Percentiles rank a stretch among this genome's conserved stretches.
phyloP scores from a whole-genome alignment of 2,329 filamentous ascomycete species.

The Colletotrichum cuscutae region DNA sequence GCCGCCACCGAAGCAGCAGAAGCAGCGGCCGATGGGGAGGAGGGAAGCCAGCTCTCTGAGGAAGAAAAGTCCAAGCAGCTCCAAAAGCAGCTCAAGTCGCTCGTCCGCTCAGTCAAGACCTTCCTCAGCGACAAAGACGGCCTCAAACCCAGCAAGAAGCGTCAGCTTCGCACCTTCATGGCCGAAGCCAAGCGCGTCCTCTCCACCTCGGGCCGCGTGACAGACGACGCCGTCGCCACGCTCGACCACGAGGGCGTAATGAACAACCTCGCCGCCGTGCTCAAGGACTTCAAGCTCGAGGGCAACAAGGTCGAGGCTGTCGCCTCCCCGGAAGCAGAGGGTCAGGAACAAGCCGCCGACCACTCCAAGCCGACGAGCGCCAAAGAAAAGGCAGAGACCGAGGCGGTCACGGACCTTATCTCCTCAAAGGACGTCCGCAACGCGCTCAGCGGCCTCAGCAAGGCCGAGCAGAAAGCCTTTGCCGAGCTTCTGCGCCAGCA shows the following conservation, averaged over 20 bases:
- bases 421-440: slow-evolving; percentile 30
- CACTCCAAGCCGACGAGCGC: not conserved
- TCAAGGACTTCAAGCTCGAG: slow-evolving; percentile 56
- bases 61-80: slow-evolving; percentile 45
- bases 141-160: slow-evolving; percentile 78
- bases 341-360: slow-evolving; percentile 36
- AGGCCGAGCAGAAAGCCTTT: slow-evolving; percentile 64
- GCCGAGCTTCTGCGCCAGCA: slow-evolving; percentile 69
- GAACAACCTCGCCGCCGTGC: slow-evolving; percentile 63
- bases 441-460: slow-evolving; percentile 46
- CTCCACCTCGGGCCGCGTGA: slow-evolving; percentile 55
- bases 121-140: slow-evolving; percentile 63
- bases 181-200: slow-evolving; percentile 72
- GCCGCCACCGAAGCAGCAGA: slow-evolving; percentile 29
- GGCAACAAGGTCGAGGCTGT: slow-evolving; percentile 43
- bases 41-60: slow-evolving; percentile 38
- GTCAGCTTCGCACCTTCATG: slow-evolving; percentile 78
- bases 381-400: slow-evolving; percentile 11
- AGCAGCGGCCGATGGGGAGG: slow-evolving; percentile 9
- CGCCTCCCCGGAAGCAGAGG: slow-evolving; percentile 37
- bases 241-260: slow-evolving; percentile 56
- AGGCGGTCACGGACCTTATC: slow-evolving; percentile 13
- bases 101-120: slow-evolving; percentile 68
- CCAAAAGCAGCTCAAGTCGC: slow-evolving; percentile 54
- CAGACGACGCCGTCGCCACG: slow-evolving; percentile 43